Evolutionary conservation across 2,329 filamentous ascomycete genomes (phyloP).

Genomic region (Aspergillus costaricaensis): DNA sequence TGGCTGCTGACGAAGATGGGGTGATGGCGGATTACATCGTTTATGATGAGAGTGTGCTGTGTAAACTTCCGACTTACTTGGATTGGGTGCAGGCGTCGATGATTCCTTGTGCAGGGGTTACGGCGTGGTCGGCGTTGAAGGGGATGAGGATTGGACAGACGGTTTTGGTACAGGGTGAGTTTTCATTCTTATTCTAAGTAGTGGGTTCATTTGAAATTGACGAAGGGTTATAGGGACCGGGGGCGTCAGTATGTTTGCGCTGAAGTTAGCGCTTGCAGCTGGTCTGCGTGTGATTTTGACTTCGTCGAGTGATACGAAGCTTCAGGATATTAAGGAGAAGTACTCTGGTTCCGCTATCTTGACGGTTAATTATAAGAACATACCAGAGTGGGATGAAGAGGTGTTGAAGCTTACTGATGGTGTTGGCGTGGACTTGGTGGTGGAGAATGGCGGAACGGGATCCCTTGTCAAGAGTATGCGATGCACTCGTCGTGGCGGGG

Average conservation of each 20-base stretch:
- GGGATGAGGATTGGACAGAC: conserved; percentile 42
- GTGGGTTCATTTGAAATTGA: too few relatives aligned
- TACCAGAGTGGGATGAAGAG: conserved; percentile 35
- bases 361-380: conserved; percentile 37
- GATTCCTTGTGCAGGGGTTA: conserved; percentile 49
- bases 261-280: conserved; percentile 36
- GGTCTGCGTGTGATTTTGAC: conserved; percentile 41
- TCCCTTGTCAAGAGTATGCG: conserved; percentile 44
- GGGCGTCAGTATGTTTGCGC: conserved; percentile 39
- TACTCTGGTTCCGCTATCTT: conserved; percentile 26
- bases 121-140: conserved; percentile 50
- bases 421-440: conserved; percentile 39
- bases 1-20: conserved; percentile 49
- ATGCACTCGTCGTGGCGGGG: conserved; percentile 45
- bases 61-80: conserved; percentile 41
- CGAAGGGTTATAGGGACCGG: conserved; percentile 28
- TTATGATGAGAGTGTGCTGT: conserved; percentile 43
- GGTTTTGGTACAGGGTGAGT: conserved; percentile 48
- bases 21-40: conserved; percentile 46
- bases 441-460: conserved; percentile 44
- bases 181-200: too few relatives aligned
- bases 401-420: conserved; percentile 36
- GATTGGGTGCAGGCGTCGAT: conserved; percentile 40
- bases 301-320: conserved; percentile 41
- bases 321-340: conserved; percentile 29